phyloP scores from a whole-genome alignment of 805 yeast species.

The Cyberlindnera amylophila region DNA sequence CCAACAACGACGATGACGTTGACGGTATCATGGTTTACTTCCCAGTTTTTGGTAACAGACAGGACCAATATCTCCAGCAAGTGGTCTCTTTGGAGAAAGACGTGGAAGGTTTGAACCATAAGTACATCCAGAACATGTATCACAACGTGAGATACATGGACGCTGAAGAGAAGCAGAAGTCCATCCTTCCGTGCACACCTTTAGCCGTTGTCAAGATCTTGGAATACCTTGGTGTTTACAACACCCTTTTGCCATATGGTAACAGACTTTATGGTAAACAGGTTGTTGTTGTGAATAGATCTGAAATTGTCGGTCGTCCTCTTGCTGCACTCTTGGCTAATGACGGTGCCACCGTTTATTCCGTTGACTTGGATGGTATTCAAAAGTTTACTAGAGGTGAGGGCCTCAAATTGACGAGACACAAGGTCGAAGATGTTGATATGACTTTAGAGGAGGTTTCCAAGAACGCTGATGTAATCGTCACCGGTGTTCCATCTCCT shows the following conservation, averaged over 20 bases:
- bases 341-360: slow-evolving; percentile 95
- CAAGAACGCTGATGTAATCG: slow-evolving; percentile 78
- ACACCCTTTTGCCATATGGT: slow-evolving; percentile 77
- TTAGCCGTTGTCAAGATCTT: slow-evolving; percentile 89
- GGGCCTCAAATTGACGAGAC: slow-evolving; percentile 76
- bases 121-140: slow-evolving; percentile 90
- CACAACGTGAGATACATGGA: slow-evolving; percentile 89
- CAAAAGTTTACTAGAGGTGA: slow-evolving; percentile 95
- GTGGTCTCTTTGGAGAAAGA: slow-evolving; percentile 88
- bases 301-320: slow-evolving; percentile 97
- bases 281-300: slow-evolving; percentile 83
- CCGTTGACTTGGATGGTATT: slow-evolving; percentile 81
- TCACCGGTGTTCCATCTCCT: slow-evolving; percentile 92
- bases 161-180: slow-evolving; percentile 59
- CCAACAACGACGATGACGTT: slow-evolving; percentile 70
- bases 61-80: slow-evolving; percentile 94
- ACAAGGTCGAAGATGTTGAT: slow-evolving; percentile 65
- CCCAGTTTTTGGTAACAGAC: slow-evolving; percentile 94
- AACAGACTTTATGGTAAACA: slow-evolving; percentile 92
- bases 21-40: slow-evolving; percentile 96
- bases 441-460: slow-evolving; percentile 61
- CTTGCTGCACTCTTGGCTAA: slow-evolving; percentile 93
- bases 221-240: slow-evolving; percentile 87
- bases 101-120: slow-evolving; percentile 91
- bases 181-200: slow-evolving; percentile 95